Conservation (phyloP, 352 stramenopile genomes). For the Pythium rishiriense region DNA sequence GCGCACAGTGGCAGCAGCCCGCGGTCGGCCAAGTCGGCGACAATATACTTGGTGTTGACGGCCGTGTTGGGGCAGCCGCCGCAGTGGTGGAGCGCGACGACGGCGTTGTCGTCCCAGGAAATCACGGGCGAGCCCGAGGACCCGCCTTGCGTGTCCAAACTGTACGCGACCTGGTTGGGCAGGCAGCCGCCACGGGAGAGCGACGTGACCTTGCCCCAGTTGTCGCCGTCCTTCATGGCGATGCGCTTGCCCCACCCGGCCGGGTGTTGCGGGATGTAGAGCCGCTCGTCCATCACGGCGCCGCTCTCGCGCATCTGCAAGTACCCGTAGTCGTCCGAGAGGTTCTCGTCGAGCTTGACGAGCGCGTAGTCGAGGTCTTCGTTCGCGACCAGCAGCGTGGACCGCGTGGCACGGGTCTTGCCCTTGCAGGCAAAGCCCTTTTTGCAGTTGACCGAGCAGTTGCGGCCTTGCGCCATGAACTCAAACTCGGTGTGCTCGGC, state of each 20-base stretch:
- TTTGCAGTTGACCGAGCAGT: slow-evolving; percentile 39
- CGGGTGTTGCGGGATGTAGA: slow-evolving; percentile 70
- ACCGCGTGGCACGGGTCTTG: slow-evolving; percentile 26
- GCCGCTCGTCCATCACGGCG: slow-evolving; percentile 43
- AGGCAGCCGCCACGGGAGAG: slow-evolving; percentile 42
- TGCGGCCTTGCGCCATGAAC: slow-evolving; percentile 50
- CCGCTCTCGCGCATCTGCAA: slow-evolving; percentile 46
- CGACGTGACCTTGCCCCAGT: slow-evolving; percentile 42
- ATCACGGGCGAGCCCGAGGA: slow-evolving; percentile 73
- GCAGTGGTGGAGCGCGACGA: slow-evolving; percentile 73
- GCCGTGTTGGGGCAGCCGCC: slow-evolving; percentile 64
- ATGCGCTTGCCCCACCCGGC: slow-evolving; percentile 68
- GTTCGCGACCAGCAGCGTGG: slow-evolving; percentile 43
- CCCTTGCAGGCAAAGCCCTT: slow-evolving; percentile 37
- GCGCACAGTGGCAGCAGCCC: too few species aligned
- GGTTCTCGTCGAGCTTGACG: slow-evolving; percentile 53
- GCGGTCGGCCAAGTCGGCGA: slow-evolving; percentile 55
- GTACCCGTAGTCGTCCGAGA: slow-evolving; percentile 51
- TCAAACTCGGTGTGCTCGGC: slow-evolving; percentile 70
- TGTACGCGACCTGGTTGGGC: slow-evolving; percentile 60
- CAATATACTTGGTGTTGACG: slow-evolving; percentile 44
- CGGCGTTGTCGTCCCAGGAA: slow-evolving; percentile 52
- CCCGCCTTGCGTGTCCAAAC: slow-evolving; percentile 52
- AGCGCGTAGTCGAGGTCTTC: slow-evolving; percentile 59
- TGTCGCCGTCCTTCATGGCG: slow-evolving; percentile 45